Conservation (phyloP, 768 basidiomycete genomes). For the Tricholoma saponaceum region DNA sequence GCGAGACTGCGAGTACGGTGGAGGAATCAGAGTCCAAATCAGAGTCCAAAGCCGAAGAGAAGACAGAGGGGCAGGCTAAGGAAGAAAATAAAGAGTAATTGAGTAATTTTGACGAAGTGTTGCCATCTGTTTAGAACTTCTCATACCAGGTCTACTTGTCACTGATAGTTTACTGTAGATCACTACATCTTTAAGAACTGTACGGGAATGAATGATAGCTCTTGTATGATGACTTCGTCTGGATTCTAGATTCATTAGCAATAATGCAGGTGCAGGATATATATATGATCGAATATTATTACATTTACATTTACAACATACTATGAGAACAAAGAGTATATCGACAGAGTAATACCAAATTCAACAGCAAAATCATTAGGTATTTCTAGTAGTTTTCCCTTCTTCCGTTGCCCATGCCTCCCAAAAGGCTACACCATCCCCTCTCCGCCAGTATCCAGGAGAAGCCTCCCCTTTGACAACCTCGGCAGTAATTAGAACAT, state of each 20-base stretch:
- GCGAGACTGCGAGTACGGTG: slow-evolving; percentile 21
- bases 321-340: background rate
- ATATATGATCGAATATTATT: slow-evolving; percentile 6
- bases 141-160: slow-evolving; percentile 15
- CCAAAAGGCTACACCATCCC: slow-evolving; percentile 67
- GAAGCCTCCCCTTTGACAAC: slow-evolving; percentile 61
- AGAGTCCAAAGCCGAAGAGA: slow-evolving; percentile 27
- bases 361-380: background rate
- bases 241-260: background rate
- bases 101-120: slow-evolving; percentile 1
- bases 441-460: slow-evolving; percentile 74
- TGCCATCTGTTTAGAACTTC: slow-evolving; percentile 1
- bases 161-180: slow-evolving; percentile 20
- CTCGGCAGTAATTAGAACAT: slow-evolving; percentile 76
- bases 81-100: slow-evolving; percentile 22
- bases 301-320: slow-evolving; percentile 6
- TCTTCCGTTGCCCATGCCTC: slow-evolving; percentile 76
- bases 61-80: slow-evolving; percentile 15
- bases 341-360: background rate
- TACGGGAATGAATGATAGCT: slow-evolving; percentile 4
- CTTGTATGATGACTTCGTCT: background rate
- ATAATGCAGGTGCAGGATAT: slow-evolving; percentile 5
- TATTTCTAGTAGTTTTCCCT: slow-evolving; percentile 14
- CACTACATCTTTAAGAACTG: slow-evolving; percentile 12
- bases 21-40: slow-evolving; percentile 21